Base-by-base conservation (phyloP, 768 basidiomycete genomes). In the Mycena crocata region DNA sequence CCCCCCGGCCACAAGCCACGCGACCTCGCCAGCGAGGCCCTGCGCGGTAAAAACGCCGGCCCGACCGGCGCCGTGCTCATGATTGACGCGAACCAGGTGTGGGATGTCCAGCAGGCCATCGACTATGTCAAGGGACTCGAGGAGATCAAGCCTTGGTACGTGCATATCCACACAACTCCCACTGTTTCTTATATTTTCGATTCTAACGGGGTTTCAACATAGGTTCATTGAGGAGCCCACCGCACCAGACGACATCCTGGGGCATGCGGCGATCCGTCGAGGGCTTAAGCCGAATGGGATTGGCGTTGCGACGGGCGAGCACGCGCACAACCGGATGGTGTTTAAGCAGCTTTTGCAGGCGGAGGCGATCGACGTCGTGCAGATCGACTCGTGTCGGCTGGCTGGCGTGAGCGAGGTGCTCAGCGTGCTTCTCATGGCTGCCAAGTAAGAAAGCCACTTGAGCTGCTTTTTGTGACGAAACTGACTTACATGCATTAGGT, bases 61-160 rank as follows among this genome's bases (percentile, higher is more conserved):
- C 95, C 95, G 13, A 95, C 95, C 0, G 96, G 97, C 6, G 89
- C 92, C 34, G 96, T 98, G 48, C 83, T 98, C 49, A 98, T 98
- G 96, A 93, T 98, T 67, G 96, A 98, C 78, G 93, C 96, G 40
- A 99, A 99, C 79, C 96, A 98, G 79, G 92, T 96, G 8, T 96
- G 94, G 94, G 96, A 97, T 71, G 97, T 99, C 19, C 84, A 90
- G 31, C 88, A 96, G 77, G 96, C 97, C 9, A 93, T 98, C 72
- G 93, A 96, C 31, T 97, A 97, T 77, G 94, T 96, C 66, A 89
- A 88, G 71, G 85, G 89, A 57, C 85, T 98, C 39, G 85, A 87
- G 71, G 86, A 87, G 56, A 88, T 95, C 77, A 94, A 91, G 72
- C 96, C 96, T 26, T 98, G 96, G 96, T 93, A 71, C 69, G 82